A percentile compares a stretch with the other conserved stretches of the same genome.
Evolutionary conservation across 2,329 filamentous ascomycete species (phyloP).

Genomic region (Setomelanomma holmii): DNA sequence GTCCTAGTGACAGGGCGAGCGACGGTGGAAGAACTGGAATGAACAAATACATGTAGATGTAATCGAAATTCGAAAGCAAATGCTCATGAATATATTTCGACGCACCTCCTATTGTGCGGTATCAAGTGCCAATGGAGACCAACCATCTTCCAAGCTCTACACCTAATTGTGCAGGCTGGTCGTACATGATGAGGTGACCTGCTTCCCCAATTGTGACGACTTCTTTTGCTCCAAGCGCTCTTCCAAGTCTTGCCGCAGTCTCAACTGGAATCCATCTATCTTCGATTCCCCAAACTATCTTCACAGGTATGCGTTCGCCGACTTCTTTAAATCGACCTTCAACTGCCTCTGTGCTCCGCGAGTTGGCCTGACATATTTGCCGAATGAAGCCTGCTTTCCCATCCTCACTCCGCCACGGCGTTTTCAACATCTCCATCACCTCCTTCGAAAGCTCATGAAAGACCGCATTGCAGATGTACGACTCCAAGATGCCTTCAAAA

Average conservation of each 20-base stretch:
- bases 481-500: conserved; percentile 26
- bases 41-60: background rate
- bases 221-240: conserved; percentile 18
- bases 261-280: conserved; percentile 25
- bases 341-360: conserved; percentile 21
- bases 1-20: too few species aligned
- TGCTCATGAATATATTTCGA: background rate
- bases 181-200: conserved; percentile 27
- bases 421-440: conserved; percentile 18
- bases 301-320: conserved; percentile 16
- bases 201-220: conserved; percentile 18
- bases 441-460: conserved; percentile 8
- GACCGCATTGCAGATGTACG: conserved; percentile 26
- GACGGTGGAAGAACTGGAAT: too few species aligned
- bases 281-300: conserved; percentile 27
- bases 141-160: conserved; percentile 25
- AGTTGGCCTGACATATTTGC: conserved; percentile 28
- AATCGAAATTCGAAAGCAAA: background rate
- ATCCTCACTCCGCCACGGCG: conserved; percentile 19
- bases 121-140: background rate
- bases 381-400: conserved; percentile 25
- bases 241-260: conserved; percentile 17
- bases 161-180: conserved; percentile 22
- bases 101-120: background rate
- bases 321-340: conserved; percentile 24